Evolutionary conservation across 192 early-diverging fungal species (phyloP), one percentile per base, ranked within the genome.

Genomic region (Haplosporangium gracile): DNA sequence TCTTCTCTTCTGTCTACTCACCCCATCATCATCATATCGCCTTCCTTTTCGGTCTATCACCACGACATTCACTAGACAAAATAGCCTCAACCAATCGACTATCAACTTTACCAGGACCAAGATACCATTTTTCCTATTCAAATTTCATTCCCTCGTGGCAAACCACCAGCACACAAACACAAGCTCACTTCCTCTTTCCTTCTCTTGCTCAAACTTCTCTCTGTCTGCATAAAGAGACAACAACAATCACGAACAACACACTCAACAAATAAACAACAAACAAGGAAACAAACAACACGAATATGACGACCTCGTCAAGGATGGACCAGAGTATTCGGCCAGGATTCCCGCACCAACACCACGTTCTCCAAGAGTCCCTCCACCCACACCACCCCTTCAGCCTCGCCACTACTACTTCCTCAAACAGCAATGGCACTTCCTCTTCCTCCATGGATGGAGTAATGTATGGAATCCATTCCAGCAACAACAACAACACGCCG

Each of bases 311-410:
- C n/a, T 65, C 60, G 26, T 73, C 72, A 22, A 74, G 43, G 53
- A 74, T 74, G 73, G 73, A 74, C 26, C 73, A 74, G 26, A 74
- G 73, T 55, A 53, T 74, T 53, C 73, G 53, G 2, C 49, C 73
- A 10, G n/a, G 47, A 24, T 74, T 57, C 53, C 40, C 72, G 20
- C 72, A 73, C 43, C 43, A 40, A 10, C 72, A 73, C 29, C 60
- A 65, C 29, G 60, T 65, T 29, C 60, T 65, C 60, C 60, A 65
- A 32, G 60, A 65, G 38, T 47, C 72, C 7, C 38, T 73, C n/a
- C 72, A 73, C 26, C 73, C 73, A 20, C 73, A 53, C 13, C 73
- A 74, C 53, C 73, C 73, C 29, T 74, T 74, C 49, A 74, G 47
- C 34, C 26, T 74, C 29, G n/a, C 73, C 13, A 34, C 72, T 5